phyloP scores from a whole-genome alignment of 768 basidiomycete species.

The Mycena pura region DNA sequence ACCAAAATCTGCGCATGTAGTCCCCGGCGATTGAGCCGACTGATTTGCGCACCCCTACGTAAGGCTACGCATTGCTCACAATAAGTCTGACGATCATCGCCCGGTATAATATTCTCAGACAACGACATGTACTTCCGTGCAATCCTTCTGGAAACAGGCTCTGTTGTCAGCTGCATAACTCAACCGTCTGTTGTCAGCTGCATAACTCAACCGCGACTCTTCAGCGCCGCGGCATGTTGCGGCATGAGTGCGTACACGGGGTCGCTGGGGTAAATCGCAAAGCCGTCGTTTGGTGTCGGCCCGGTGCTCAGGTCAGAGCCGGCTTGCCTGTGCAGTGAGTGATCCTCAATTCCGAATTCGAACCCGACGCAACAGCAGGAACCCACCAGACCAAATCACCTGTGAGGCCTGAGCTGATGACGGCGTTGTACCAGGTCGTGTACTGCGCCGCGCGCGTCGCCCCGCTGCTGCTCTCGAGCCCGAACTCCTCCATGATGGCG shows the following conservation, averaged over 20 bases:
- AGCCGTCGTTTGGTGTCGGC: conserved; percentile 38
- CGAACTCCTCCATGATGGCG: conserved; percentile 70
- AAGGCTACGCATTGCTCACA: too few species aligned
- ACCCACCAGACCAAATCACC: conserved; percentile 67
- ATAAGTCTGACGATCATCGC: too few species aligned
- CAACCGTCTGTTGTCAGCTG: too few species aligned
- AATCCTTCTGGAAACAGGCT: too few species aligned
- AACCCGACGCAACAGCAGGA: background rate
- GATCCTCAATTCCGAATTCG: background rate
- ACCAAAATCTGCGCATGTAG: too few species aligned
- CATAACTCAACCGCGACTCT: too few species aligned
- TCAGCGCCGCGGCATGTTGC: conserved; percentile 36
- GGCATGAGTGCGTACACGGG: conserved; percentile 35
- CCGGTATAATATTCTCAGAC: too few species aligned
- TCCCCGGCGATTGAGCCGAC: too few species aligned
- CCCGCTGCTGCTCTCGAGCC: conserved; percentile 55
- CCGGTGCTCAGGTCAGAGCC: conserved; percentile 40
- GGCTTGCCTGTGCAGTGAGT: conserved; percentile 43
- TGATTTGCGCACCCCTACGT: too few species aligned
- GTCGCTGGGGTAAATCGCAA: conserved; percentile 41
- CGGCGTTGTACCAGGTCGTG: conserved; percentile 57
- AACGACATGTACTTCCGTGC: too few species aligned
- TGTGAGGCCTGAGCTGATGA: conserved; percentile 59
- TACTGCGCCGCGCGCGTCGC: conserved; percentile 57
- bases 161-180: too few species aligned